Conservation (phyloP, 2,329 filamentous ascomycete species). For the Colletotrichum tabaci region DNA sequence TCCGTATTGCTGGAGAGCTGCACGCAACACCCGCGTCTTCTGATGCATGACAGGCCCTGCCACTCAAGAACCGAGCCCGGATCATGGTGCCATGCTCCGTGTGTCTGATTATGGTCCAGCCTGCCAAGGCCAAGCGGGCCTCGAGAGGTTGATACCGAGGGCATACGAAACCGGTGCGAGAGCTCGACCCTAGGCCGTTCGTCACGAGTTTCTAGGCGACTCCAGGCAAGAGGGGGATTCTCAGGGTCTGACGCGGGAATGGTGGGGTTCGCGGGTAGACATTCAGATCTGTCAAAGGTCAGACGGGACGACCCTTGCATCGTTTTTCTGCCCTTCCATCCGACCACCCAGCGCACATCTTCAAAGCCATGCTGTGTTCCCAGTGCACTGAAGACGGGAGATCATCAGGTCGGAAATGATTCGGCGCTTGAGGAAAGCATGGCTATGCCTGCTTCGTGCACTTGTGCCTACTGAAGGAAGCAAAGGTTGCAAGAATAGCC, state of each 20-base stretch:
- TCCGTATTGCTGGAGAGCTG: constrained; percentile 15
- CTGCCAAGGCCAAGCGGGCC: background rate
- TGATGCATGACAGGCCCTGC: constrained; percentile 18
- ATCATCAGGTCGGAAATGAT: constrained; percentile 19
- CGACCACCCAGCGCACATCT: constrained; percentile 27
- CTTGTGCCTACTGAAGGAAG: constrained; percentile 20
- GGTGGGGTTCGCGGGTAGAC: constrained; percentile 39
- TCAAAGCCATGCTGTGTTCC: background rate
- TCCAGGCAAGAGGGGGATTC: constrained; percentile 17
- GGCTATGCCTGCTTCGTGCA: constrained; percentile 33
- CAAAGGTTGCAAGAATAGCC: constrained; percentile 14
- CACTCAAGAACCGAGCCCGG: constrained; percentile 21
- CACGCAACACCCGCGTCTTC: background rate
- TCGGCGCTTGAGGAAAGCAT: constrained; percentile 23
- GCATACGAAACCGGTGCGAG: constrained; percentile 5
- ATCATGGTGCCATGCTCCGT: constrained; percentile 22
- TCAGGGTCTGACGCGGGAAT: constrained; percentile 38
- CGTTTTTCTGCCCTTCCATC: constrained; percentile 13
- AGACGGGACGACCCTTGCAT: constrained; percentile 34
- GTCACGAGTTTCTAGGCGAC: background rate
- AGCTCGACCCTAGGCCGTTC: background rate
- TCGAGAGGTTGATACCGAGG: background rate
- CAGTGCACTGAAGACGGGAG: constrained; percentile 25
- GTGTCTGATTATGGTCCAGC: constrained; percentile 38
- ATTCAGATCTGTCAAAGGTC: constrained; percentile 22